Evolutionary conservation across 441 rosid species (phyloP), one percentile per base, ranked within the genome.

Genomic region (Melastoma candidum): DNA sequence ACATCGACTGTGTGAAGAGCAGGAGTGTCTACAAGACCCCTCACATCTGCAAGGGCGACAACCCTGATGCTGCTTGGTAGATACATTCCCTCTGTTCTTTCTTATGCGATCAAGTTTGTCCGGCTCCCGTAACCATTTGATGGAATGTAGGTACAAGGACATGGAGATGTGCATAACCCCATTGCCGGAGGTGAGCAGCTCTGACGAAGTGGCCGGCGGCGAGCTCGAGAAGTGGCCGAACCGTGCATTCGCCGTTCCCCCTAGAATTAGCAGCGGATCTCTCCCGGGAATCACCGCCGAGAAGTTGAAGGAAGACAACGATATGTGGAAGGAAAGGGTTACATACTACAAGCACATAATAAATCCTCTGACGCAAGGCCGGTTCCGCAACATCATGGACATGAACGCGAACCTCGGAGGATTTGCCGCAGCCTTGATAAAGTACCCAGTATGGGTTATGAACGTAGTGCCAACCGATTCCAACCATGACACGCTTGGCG

Each of bases 151-250:
- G 98, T 72, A 83, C 72, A 80, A 60, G 67, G 75, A 77, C 4
- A 69, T 87, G 81, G 96, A 90, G 75, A 61, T 78, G 57, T 90
- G 96, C 76, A 68, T 90, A 54, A 85, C 89, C 4, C 93, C 87
- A 2, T 63, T 90, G 36, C 96, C 96, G n/a, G 90, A 77, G 67
- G 96, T 77, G 46, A 80, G 71, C 63, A 66, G 74, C 73, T 57
- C 78, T 11, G 87, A 77, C 7, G 89, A 90, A 54, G 83, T 76
- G 26, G 90, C 93, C 36, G 98, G 96, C 14, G 95, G 98, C n/a
- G 81, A 77, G 1, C n/a, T 83, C 46, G 81, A 85, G 65, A 80
- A 82, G 58, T 90, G 98, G 98, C 98, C 98, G 0, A 77, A 67
- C 46, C 81, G 98, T 45, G 87, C 84, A 13, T 80, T 75, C 8